These are phyloP conservation scores for Zizania latifolia DNA, from an alignment of 176 grass and related monocot species.

Conservation along the genomic window DNA sequence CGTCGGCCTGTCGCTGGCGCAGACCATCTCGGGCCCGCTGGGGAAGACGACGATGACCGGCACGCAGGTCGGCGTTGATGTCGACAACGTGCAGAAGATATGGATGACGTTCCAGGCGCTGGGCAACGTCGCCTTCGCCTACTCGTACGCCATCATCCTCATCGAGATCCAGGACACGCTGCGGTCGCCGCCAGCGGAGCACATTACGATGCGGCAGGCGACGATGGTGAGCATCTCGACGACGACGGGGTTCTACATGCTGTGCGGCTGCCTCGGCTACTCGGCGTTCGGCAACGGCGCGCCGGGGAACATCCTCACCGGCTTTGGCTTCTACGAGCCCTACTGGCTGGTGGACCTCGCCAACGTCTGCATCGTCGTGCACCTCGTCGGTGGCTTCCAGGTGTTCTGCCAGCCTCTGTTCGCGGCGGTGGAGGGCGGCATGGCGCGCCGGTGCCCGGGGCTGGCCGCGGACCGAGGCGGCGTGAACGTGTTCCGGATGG, in stretches of 20 bases:
- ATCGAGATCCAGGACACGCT: constrained; percentile 98
- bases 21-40: constrained; percentile 24
- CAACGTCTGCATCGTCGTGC: constrained; percentile 72
- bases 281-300: constrained; percentile 63
- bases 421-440: constrained; percentile 47
- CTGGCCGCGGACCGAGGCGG: constrained; percentile 7
- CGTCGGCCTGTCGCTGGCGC: constrained; percentile 53
- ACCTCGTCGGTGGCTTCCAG: constrained; percentile 76
- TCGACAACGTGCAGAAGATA: constrained; percentile 51
- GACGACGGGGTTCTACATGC: constrained; percentile 73
- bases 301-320: constrained; percentile 77
- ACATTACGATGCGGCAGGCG: constrained; percentile 60
- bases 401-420: constrained; percentile 77
- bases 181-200: constrained; percentile 56
- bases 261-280: constrained; percentile 81
- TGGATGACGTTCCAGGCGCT: constrained; percentile 77
- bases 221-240: constrained; percentile 44
- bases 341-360: constrained; percentile 79
- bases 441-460: not conserved
- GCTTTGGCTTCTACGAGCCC: constrained; percentile 84
- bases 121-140: constrained; percentile 89
- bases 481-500: constrained; percentile 39
- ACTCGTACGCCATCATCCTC: constrained; percentile 74
- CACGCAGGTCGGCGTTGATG: constrained; percentile 66
- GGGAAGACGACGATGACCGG: constrained; percentile 55